Evolutionary conservation across 306 rosid species (phyloP).

Genomic region (Glycine tomentella): DNA sequence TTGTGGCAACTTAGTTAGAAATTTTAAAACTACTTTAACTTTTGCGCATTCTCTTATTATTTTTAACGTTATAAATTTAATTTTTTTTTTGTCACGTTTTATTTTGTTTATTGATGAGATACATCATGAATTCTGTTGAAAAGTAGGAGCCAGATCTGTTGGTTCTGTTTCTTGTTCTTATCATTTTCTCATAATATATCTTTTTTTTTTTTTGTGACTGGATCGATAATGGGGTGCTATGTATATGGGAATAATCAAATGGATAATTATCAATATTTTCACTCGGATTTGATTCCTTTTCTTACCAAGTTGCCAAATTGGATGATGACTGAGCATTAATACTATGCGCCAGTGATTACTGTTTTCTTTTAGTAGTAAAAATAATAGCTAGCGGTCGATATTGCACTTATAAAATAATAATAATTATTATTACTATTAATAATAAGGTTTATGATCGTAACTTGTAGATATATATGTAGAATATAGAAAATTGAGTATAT

Average conservation of each 20-base stretch:
- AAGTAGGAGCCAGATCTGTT: too few species aligned
- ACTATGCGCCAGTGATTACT: not conserved
- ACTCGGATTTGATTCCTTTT: conserved; percentile 28
- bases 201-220: not conserved
- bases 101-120: not conserved
- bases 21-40: too few species aligned
- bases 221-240: not conserved
- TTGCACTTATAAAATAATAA: too few species aligned
- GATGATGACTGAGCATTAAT: conserved; percentile 33
- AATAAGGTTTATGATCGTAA: not conserved
- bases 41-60: not conserved
- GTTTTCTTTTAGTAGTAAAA: not conserved
- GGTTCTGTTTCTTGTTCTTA: not conserved
- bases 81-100: not conserved
- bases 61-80: not conserved
- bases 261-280: conserved; percentile 39
- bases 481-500: not conserved
- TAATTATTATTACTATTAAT: not conserved
- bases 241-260: conserved; percentile 17
- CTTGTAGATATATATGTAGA: not conserved
- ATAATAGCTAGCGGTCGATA: not conserved
- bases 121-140: conserved; percentile 4
- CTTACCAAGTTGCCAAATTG: conserved; percentile 48
- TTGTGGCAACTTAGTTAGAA: not conserved
- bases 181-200: not conserved